These are phyloP conservation scores for Nepenthes mirabilis DNA, from an alignment of 148 eudicot species.

Conservation along the genomic window DNA sequence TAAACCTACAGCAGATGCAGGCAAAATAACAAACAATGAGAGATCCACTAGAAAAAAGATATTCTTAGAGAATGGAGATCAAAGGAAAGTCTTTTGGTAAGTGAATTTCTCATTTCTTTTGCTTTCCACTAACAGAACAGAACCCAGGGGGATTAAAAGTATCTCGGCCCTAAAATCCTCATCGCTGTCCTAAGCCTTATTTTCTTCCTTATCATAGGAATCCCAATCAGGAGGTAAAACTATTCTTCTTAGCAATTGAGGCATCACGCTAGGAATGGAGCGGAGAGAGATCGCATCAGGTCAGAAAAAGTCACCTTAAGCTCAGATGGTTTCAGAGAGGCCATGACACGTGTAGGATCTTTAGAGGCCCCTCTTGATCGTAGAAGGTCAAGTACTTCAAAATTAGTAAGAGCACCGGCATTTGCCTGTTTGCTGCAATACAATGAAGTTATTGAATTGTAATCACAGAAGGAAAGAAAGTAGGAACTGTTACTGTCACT, in stretches of 20 bases:
- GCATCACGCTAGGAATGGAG: too few species aligned
- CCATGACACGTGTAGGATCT: conserved; percentile 27
- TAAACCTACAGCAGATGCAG: conserved; percentile 36
- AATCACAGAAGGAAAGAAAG: too few species aligned
- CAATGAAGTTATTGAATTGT: not conserved
- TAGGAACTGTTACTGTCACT: too few species aligned
- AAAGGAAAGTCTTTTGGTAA: too few species aligned
- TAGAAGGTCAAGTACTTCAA: conserved; percentile 29
- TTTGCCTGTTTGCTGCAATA: conserved; percentile 21
- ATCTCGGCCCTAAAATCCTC: too few species aligned
- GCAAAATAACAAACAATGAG: not conserved
- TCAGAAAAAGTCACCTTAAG: conserved; percentile 26
- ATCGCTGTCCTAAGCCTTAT: too few species aligned
- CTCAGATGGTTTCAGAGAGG: conserved; percentile 37
- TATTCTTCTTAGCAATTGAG: not conserved
- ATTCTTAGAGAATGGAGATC: too few species aligned
- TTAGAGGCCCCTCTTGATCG: conserved; percentile 26
- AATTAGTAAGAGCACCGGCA: conserved; percentile 36
- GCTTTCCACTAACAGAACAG: too few species aligned
- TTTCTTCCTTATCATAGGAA: not conserved
- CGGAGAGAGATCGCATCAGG: too few species aligned
- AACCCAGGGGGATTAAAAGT: too few species aligned
- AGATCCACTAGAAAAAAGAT: not conserved
- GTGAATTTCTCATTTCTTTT: too few species aligned
- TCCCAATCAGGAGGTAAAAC: not conserved